Evolutionary conservation across 768 basidiomycete genomes (phyloP), one percentile per base, ranked within the genome.

Genomic region (Tulasnella sp.): DNA sequence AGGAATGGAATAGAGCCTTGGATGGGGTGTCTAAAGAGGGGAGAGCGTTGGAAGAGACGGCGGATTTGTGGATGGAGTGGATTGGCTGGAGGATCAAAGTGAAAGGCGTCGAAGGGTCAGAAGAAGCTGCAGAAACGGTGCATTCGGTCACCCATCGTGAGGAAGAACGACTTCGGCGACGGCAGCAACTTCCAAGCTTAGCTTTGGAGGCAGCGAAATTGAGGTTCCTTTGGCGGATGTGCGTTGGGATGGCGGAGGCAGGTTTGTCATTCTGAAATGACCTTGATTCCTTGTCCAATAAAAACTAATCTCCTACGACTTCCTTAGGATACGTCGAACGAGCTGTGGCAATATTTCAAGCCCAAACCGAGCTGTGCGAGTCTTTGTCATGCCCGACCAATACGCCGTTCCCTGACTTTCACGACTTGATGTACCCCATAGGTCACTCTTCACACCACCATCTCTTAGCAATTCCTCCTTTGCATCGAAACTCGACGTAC

Each of bases 291-390:
- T 57, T 76, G 55, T n/a, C 15, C 32, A 37, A 20, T n/a, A 29
- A 13, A 42, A 77, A 77, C 69, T 82, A 67, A 61, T 37, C 10
- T 73, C 37, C 29, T 46, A 32, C 42, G 37, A 23, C 20, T 37
- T 5, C n/a, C 26, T 37, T 35, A 94, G 93, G 93, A 16, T 94
- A 88, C 80, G 80, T 86, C 61, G 94, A 95, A 84, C 89, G 91
- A 71, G 91, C 92, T 16, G 90, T 87, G 75, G 93, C 93, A 3
- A 85, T 94, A 81, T 92, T 94, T 81, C 94, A 95, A 83, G 93
- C 92, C 13, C 92, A 95, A 83, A 89, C 91, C 20, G 71, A 40
- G 20, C 29, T 67, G 61, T 67, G 11, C 61, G n/a, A n/a, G n/a
- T n/a, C n/a, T n/a, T n/a, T n/a, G n/a, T n/a, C n/a, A n/a, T n/a